phyloP scores from a whole-genome alignment of 306 rosid genomes.

The Luffa aegyptiaca region DNA sequence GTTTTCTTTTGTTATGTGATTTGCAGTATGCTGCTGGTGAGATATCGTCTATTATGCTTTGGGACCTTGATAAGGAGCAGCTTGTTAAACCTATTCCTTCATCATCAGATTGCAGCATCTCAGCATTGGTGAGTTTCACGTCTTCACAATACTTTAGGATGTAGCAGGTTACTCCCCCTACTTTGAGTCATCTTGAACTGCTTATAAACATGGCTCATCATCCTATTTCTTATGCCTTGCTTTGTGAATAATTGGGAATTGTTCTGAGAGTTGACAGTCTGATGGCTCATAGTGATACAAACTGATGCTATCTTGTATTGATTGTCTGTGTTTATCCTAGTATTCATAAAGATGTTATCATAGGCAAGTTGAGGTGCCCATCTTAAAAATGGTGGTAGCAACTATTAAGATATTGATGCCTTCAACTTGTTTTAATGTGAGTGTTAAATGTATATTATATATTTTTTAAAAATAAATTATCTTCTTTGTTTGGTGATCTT shows the following conservation, averaged over 20 bases:
- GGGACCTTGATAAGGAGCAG: conserved; percentile 97
- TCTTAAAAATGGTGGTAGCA: not conserved
- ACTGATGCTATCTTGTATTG: not conserved
- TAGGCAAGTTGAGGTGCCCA: not conserved
- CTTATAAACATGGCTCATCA: not conserved
- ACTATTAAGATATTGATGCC: not conserved
- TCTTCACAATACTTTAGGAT: not conserved
- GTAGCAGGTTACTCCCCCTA: not conserved
- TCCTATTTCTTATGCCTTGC: not conserved
- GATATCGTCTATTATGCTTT: conserved; percentile 58
- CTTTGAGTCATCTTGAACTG: not conserved
- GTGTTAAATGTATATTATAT: too few species aligned
- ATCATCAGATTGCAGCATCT: conserved; percentile 73
- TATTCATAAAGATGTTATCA: not conserved
- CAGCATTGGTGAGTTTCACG: conserved; percentile 65
- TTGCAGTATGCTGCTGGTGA: conserved; percentile 90
- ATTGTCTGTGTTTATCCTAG: not conserved
- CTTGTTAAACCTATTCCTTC: conserved; percentile 66
- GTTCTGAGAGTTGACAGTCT: not conserved
- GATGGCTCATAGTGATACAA: not conserved
- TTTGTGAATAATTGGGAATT: not conserved
- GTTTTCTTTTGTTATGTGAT: conserved; percentile 11
- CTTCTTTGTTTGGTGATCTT: not conserved
- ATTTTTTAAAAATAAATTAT: not conserved
- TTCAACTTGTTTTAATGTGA: not conserved